Base-by-base conservation (phyloP, 441 rosid species). In the Adansonia gregorii region DNA sequence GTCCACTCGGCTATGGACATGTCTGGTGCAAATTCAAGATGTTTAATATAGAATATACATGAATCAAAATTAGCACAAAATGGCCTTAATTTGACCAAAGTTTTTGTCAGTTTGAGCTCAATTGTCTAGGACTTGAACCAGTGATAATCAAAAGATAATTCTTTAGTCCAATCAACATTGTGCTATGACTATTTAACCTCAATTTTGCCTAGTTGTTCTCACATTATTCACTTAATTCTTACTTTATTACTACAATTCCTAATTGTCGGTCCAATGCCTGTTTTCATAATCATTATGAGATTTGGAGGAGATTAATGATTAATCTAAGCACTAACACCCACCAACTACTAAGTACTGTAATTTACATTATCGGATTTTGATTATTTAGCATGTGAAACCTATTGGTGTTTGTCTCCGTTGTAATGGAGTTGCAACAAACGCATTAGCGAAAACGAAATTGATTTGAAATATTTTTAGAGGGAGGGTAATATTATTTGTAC, bases 191-290 rank as follows among this genome's bases (percentile, higher is more conserved):
- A 46, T 0, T 55, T 55, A 52, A 52, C 15, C 54, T 67, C 10
- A 69, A 14, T 5, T n/a, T 54, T n/a, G 49, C 49, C 6, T 8
- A 71, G 48, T 56, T 20, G 45, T 31, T 45, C 79, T 54, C 35
- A 6, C 19, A 15, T 68, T 56, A 17, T 56, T 8, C 63, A 67
- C 61, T 56, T 51, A 77, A 49, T 39, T 14, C 14, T 60, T 59
- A 49, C 2, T 24, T 24, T 15, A 9, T 49, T 49, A 49, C 54
- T 1, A 5, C 4, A 31, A 9, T 17, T 72, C 73, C 77, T 55
- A 66, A n/a, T 64, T 43, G 51, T 7, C 45, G 74, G 73, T 15
- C 54, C 67, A 71, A 52, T 55, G 54, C 31, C 31, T 65, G 27
- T 35, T 17, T 31, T 64, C 0, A 45, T 4, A 5, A 8, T 69